Base-by-base conservation (phyloP, 2,329 filamentous ascomycete genomes). In the Aureobasidium sp. region DNA sequence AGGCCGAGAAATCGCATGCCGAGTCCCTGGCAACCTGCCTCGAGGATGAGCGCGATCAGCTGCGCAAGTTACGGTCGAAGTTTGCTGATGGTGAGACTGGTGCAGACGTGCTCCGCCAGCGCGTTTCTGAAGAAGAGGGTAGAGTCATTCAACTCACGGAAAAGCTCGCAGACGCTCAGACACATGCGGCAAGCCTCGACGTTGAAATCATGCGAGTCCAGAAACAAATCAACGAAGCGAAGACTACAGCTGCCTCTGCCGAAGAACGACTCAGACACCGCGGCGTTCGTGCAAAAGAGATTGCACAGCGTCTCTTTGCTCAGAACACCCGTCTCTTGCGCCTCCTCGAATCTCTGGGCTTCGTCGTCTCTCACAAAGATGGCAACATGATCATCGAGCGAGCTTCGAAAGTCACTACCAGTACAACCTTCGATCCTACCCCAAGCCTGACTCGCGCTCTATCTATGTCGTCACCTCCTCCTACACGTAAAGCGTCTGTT, bases 311-410 rank as follows among this genome's bases (percentile, higher is more conserved):
- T 53, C 75, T 96, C 3, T 94, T 88, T 66, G 78, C 82, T 1
- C 88, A 95, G 57, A 90, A 93, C 57, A 87, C 94, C 60, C 84
- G 88, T 21, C 75, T 96, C n/a, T 80, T 81, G 55, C 83, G 85
- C 48, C 80, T 98, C 42, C 76, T 98, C 0, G 90, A 97, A 64
- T 81, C 89, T 25, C 77, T 97, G 4, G 91, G 91, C 11, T 95
- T 93, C 64, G 83, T 85, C 0, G 79, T 97, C 14, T 81, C 82
- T 2, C 83, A 88, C 29, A 83, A 89, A 57, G 80, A 81, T 19
- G 62, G 63, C 16, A 76, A 76, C 12, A 88, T 95, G 79, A 70
- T 79, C 1, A 83, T 96, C 44, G 86, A 89, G 63, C 86, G 89
- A 54, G 77, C 78, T 2, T 81, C 79, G 1, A 83, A 78, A 61